A percentile compares a stretch with the other conserved stretches of the same genome.
phyloP scores from a whole-genome alignment of 2,329 filamentous ascomycete species.

The Pseudogymnoascus sp. region DNA sequence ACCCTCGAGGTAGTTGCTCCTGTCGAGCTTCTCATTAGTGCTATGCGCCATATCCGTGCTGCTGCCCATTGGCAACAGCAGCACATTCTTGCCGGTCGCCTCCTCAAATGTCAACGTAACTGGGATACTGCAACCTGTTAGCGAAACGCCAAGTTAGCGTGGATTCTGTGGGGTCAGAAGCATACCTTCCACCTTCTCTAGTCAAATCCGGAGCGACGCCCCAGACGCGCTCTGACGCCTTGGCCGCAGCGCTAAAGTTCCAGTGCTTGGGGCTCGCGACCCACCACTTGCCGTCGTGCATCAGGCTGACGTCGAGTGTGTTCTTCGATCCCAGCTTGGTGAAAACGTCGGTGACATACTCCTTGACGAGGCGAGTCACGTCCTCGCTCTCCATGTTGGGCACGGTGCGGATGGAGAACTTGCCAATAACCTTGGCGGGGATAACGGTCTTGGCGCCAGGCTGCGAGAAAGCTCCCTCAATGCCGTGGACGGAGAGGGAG shows the following conservation, averaged over 20 bases:
- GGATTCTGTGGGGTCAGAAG: conserved; percentile 15
- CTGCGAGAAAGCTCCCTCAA: conserved; percentile 90
- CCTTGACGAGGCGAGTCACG: conserved; percentile 78
- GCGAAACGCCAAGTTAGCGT: conserved; percentile 2
- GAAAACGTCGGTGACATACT: conserved; percentile 77
- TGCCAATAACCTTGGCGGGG: conserved; percentile 92
- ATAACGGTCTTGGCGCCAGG: conserved; percentile 98
- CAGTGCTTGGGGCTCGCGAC: conserved; percentile 95
- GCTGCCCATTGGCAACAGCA: conserved; percentile 93
- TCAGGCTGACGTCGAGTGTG: conserved; percentile 67
- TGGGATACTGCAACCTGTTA: conserved; percentile 60
- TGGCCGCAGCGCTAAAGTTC: conserved; percentile 92
- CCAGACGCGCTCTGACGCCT: conserved; percentile 95
- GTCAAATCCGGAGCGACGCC: conserved; percentile 91
- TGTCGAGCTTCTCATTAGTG: conserved; percentile 97
- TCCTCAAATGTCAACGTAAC: conserved; percentile 96
- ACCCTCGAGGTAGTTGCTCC: conserved; percentile 95
- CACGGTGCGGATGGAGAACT: conserved; percentile 96
- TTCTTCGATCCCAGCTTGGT: conserved; percentile 89
- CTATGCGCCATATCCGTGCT: conserved; percentile 94
- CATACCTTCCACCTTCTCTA: conserved; percentile 81
- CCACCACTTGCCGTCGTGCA: conserved; percentile 98
- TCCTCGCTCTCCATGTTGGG: conserved; percentile 92
- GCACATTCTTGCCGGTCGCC: conserved; percentile 94
- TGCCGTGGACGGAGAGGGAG: conserved; percentile 85